A percentile compares a stretch with the other conserved stretches of the same genome.
Evolutionary conservation across 108 stramenopile genomes (phyloP).

Genomic region (Cyclotella choctawhatcheeana): DNA sequence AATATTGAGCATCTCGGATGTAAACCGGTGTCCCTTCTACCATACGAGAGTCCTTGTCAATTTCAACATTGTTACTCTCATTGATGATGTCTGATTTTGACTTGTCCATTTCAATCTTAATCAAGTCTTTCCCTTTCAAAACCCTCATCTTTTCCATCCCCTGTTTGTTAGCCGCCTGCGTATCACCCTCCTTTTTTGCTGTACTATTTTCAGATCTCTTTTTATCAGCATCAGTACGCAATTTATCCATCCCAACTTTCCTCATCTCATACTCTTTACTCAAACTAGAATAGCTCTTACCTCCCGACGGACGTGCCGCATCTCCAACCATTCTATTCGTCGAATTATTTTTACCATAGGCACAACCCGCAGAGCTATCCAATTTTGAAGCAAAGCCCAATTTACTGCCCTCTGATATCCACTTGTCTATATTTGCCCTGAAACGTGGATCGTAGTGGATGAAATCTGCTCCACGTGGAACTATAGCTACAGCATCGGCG

Average conservation of each 20-base stretch:
- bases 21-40: constrained; percentile 48
- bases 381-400: constrained; percentile 43
- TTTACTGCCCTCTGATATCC: constrained; percentile 40
- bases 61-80: neutral
- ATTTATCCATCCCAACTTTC: neutral
- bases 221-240: neutral
- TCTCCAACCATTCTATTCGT: constrained; percentile 1
- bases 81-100: neutral
- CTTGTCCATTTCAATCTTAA: neutral
- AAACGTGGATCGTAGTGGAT: constrained; percentile 34
- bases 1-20: constrained; percentile 67
- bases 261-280: neutral
- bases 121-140: constrained; percentile 13
- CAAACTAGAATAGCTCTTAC: neutral
- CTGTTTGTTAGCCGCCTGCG: neutral
- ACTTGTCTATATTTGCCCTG: constrained; percentile 27
- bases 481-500: constrained; percentile 30
- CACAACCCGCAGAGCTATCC: constrained; percentile 35
- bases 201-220: neutral
- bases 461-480: constrained; percentile 39
- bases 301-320: constrained; percentile 18
- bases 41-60: constrained; percentile 16
- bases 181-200: neutral
- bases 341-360: neutral
- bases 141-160: neutral